Evolutionary conservation across 495 filamentous ascomycete genomes (phyloP).

Genomic region (Penicillium pulvis): DNA sequence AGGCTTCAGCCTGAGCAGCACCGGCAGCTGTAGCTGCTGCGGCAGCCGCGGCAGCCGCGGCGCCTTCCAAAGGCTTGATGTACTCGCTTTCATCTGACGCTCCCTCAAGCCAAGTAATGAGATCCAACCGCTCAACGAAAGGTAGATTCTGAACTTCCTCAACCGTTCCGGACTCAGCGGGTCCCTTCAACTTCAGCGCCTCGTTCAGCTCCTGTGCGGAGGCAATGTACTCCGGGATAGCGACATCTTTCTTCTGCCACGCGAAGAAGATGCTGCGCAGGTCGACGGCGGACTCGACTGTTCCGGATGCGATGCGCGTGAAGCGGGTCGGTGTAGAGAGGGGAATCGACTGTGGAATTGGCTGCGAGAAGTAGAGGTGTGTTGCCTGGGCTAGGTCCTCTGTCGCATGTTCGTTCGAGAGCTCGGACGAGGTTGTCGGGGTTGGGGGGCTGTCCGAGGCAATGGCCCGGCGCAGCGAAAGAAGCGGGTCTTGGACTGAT

Average conservation of each 20-base stretch:
- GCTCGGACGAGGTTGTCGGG: constrained; percentile 67
- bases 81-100: constrained; percentile 86
- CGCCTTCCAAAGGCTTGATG: constrained; percentile 78
- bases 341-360: constrained; percentile 64
- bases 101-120: constrained; percentile 90
- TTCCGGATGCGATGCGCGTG: constrained; percentile 80
- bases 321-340: constrained; percentile 84
- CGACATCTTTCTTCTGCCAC: constrained; percentile 86
- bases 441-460: constrained; percentile 63
- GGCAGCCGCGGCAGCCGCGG: constrained; percentile 55
- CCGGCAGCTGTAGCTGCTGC: constrained; percentile 48
- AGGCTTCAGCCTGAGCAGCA: constrained; percentile 37
- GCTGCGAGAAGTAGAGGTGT: constrained; percentile 74
- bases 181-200: constrained; percentile 62
- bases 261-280: constrained; percentile 93
- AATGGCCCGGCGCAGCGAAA: constrained; percentile 78
- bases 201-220: constrained; percentile 79
- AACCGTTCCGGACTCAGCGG: constrained; percentile 48
- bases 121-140: constrained; percentile 86
- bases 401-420: constrained; percentile 43
- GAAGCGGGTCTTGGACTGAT: constrained; percentile 66
- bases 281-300: constrained; percentile 67
- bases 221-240: constrained; percentile 86
- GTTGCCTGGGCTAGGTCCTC: constrained; percentile 73
- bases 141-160: constrained; percentile 74